These are phyloP conservation scores for Didymella pinodella DNA, from an alignment of 2,329 filamentous ascomycete genomes.

Conservation along the genomic window DNA sequence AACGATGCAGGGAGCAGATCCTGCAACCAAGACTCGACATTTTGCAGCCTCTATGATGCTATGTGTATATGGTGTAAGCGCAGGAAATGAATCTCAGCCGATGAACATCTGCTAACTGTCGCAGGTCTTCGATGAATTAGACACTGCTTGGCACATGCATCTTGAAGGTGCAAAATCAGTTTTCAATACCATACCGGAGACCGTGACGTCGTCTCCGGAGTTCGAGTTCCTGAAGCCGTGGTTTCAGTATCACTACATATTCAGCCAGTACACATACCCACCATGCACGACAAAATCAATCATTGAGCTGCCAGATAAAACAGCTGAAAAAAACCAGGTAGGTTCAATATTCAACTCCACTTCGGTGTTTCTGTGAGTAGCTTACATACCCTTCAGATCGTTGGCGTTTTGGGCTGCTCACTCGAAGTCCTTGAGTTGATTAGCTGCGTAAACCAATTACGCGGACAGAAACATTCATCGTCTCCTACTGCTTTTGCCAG, in stretches of 20 bases:
- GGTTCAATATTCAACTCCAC: neutral
- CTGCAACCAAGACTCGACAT: slow-evolving; percentile 49
- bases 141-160: slow-evolving; percentile 58
- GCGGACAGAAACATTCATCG: neutral
- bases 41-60: slow-evolving; percentile 61
- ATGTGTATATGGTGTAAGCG: slow-evolving; percentile 57
- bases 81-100: neutral
- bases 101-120: neutral
- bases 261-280: slow-evolving; percentile 55
- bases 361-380: neutral
- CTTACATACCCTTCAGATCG: slow-evolving; percentile 46
- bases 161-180: slow-evolving; percentile 55
- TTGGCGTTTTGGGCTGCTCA: slow-evolving; percentile 59
- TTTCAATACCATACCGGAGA: slow-evolving; percentile 37
- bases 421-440: slow-evolving; percentile 57
- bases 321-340: neutral
- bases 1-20: slow-evolving; percentile 23
- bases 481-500: neutral
- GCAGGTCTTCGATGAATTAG: slow-evolving; percentile 59
- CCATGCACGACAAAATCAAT: slow-evolving; percentile 39
- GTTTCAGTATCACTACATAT: slow-evolving; percentile 59
- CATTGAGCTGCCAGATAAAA: slow-evolving; percentile 25
- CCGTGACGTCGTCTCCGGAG: slow-evolving; percentile 31
- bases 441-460: slow-evolving; percentile 51
- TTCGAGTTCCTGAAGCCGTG: slow-evolving; percentile 55